Conservation (phyloP, 306 rosid species). For the Myrica gale region DNA sequence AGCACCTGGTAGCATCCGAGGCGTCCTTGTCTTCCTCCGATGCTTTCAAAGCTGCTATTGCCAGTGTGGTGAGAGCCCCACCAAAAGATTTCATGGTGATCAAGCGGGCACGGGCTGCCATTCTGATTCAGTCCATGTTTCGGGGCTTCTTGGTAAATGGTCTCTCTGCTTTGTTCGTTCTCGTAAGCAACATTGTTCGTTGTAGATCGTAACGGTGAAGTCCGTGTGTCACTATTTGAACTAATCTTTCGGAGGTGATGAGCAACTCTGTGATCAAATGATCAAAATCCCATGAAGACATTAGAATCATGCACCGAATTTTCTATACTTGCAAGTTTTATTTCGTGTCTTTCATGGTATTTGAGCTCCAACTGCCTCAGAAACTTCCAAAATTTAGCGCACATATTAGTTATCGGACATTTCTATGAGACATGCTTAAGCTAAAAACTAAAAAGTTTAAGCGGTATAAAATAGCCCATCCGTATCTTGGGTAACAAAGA, state of each 20-base stretch:
- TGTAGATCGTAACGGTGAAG: not conserved
- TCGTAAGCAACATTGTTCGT: not conserved
- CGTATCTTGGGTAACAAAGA: not conserved
- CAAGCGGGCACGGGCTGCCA: conserved; percentile 78
- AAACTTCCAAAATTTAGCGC: not conserved
- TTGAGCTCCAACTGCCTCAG: not conserved
- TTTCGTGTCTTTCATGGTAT: not conserved
- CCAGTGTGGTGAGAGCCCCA: conserved; percentile 65
- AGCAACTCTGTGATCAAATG: not conserved
- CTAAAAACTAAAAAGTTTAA: not conserved
- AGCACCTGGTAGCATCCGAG: conserved; percentile 19
- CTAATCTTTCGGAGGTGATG: not conserved
- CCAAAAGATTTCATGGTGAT: conserved; percentile 60
- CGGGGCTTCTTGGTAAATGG: conserved; percentile 66
- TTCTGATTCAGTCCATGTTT: conserved; percentile 74
- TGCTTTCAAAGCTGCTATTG: conserved; percentile 65
- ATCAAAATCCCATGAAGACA: not conserved
- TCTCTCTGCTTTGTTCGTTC: not conserved
- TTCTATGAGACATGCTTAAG: not conserved
- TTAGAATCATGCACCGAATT: not conserved
- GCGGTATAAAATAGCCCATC: not conserved
- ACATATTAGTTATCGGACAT: not conserved
- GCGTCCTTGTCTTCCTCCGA: conserved; percentile 39
- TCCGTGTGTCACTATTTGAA: not conserved
- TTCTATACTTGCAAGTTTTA: not conserved